Evolutionary conservation across 1,284 basidiomycete species (phyloP).

Genomic region (Mrakiaceae sp.): DNA sequence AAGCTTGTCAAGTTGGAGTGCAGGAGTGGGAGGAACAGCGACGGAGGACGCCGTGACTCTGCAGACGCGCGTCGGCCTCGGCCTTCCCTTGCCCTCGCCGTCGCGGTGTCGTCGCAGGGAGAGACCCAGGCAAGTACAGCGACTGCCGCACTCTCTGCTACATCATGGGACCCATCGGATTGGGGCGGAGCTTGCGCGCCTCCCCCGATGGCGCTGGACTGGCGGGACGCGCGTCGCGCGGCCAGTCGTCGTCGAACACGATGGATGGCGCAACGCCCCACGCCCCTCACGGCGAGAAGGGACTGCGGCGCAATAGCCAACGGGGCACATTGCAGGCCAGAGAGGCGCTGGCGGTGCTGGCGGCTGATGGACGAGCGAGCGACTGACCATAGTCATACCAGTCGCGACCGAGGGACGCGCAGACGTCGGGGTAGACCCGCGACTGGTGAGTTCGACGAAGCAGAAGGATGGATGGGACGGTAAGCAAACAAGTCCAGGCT

Average conservation of each 20-base stretch:
- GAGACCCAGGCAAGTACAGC: too few relatives aligned
- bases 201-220: background rate
- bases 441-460: conserved; percentile 26
- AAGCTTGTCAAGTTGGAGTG: too few relatives aligned
- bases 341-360: too few relatives aligned
- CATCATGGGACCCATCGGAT: background rate
- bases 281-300: background rate
- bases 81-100: background rate
- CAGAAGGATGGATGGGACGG: background rate
- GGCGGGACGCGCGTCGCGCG: background rate
- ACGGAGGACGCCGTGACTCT: background rate
- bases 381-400: conserved; percentile 52
- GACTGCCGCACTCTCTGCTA: too few relatives aligned
- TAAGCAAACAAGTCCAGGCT: background rate
- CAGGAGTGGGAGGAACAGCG: background rate
- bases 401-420: conserved; percentile 44
- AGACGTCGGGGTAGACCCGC: conserved; percentile 46
- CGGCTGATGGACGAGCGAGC: background rate
- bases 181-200: background rate
- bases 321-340: too few relatives aligned
- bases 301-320: too few relatives aligned
- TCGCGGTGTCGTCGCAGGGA: too few relatives aligned
- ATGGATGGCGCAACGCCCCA: background rate
- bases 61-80: background rate
- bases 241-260: background rate